Conservation (phyloP, 75 land plant species). For the Selaginella moellendorffii region DNA sequence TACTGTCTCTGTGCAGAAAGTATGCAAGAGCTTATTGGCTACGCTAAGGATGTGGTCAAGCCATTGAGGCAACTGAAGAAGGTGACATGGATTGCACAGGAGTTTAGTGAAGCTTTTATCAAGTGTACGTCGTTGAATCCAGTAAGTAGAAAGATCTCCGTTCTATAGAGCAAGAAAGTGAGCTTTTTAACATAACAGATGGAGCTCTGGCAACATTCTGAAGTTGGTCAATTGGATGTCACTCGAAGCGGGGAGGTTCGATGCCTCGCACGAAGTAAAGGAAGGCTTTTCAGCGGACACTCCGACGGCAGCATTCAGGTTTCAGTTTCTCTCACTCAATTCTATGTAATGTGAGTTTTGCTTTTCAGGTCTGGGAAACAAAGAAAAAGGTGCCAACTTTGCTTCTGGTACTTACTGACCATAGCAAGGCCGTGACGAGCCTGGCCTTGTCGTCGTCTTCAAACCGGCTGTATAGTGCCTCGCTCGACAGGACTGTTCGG, state of each 20-base stretch:
- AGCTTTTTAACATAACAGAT: no score
- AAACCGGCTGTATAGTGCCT: not conserved
- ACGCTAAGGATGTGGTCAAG: slow-evolving; percentile 31
- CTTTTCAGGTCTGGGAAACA: not conserved
- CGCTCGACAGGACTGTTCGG: not conserved
- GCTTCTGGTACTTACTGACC: not conserved
- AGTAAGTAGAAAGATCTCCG: no score
- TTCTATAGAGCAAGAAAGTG: no score
- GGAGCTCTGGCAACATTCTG: slow-evolving; percentile 34
- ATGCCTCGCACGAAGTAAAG: slow-evolving; percentile 23
- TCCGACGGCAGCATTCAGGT: slow-evolving; percentile 52
- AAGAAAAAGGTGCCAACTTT: not conserved
- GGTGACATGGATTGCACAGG: slow-evolving; percentile 18
- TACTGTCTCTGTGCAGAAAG: slow-evolving; percentile 18
- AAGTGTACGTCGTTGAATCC: slow-evolving; percentile 33
- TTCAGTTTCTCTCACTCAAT: not conserved
- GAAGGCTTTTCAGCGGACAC: slow-evolving; percentile 37
- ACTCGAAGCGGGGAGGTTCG: slow-evolving; percentile 27
- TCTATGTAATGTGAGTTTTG: no score
- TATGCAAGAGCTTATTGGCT: slow-evolving; percentile 18
- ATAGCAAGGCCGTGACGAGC: not conserved
- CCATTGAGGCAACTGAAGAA: slow-evolving; percentile 35
- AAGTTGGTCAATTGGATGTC: slow-evolving; percentile 23
- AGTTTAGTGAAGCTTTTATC: slow-evolving; percentile 30
- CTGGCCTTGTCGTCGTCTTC: not conserved